Base-by-base conservation (phyloP, 805 yeast species). In the Saccharomycopsis olivae region DNA sequence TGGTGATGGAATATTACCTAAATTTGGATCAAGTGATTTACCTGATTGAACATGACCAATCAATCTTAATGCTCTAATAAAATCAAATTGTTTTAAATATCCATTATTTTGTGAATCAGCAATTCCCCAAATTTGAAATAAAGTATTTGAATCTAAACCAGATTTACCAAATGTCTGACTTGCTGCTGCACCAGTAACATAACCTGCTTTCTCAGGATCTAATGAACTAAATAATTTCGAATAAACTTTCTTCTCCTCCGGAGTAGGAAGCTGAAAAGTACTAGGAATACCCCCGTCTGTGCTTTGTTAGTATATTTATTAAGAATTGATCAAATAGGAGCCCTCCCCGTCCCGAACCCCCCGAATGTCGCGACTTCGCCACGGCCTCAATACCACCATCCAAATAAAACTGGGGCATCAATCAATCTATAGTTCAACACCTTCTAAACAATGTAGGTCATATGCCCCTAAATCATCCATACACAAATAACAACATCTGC, bases 101-200 rank as follows among this genome's bases (percentile, higher is more conserved):
- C 96, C 96, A 33, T 84, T 75, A 58, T 86, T 86, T 49, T 84
- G 81, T 47, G 86, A 70, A 57, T 92, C 96, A 8, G 97, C 75
- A 50, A 92, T 67, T 60, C 92, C 98, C 99, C 99, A 92, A 32
- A 89, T 77, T 18, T 75, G 62, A 2, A 97, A 98, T 47, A 92
- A 69, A 16, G 74, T 77, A 37, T 84, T 88, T 52, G 88, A 95
- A 38, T 78, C 71, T 44, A 92, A 71, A 46, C 84, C 82, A 3
- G 96, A 88, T 8, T 92, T 81, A 68, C 84, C 77, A 51, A 92
- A 73, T 56, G 88, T 86, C 5, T 81, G 78, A 49, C 92, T 74
- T 10, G 95, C 84, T 29, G 78, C 75, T 29, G 81, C 88, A 27
- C 98, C 98, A 3, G 96, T 82, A 43, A 89, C 81, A 23, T 80